Base-by-base conservation (phyloP, 495 filamentous ascomycete species). In the Penicillium soppii region DNA sequence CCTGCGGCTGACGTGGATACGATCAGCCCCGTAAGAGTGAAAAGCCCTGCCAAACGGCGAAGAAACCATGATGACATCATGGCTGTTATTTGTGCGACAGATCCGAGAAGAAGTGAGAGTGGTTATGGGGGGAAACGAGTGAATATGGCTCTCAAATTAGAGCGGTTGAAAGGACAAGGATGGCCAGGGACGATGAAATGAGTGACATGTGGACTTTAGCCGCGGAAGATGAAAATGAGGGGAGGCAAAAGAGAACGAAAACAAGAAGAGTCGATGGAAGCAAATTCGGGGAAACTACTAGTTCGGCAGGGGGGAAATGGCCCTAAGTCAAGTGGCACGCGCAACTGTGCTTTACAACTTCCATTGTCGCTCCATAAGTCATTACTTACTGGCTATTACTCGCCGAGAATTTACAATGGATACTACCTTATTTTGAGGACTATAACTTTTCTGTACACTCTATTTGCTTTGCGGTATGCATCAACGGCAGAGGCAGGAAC, bases 1-100 rank as follows among this genome's bases (percentile, higher is more conserved):
- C 40, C 35, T 23, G 66, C 70, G 15, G 66, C 62, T 9, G 47
- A 51, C 7, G 43, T 41, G 7, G 49, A 33, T 16, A 22, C 16
- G 16, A 59, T 17, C 15, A 56, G 43, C 17, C 53, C 21, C 17
- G 23, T 33, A 7, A 56, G 26, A 19, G 27, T 16, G 13, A 42
- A 16, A 1, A 56, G 22, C 1, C 27, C 35, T 38, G 32, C 30
- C 41, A 42, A 12, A 21, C 20, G 38, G 38, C 17, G 16, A 30
- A 43, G 1, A 15, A 17, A 22, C 12, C 26, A 30, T 36, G 15
- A 20, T 33, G 43, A 37, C 42, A 56, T 33, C 57, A 59, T 59
- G 43, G 22, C 23, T 16, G 17, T 29, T 29, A 44, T 44, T 23
- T 32, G 42, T 44, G 42, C 17, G 17, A 29, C 20, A 16, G 26